Base-by-base conservation (phyloP, 2,329 filamentous ascomycete genomes). In the Fusarium sp. region DNA sequence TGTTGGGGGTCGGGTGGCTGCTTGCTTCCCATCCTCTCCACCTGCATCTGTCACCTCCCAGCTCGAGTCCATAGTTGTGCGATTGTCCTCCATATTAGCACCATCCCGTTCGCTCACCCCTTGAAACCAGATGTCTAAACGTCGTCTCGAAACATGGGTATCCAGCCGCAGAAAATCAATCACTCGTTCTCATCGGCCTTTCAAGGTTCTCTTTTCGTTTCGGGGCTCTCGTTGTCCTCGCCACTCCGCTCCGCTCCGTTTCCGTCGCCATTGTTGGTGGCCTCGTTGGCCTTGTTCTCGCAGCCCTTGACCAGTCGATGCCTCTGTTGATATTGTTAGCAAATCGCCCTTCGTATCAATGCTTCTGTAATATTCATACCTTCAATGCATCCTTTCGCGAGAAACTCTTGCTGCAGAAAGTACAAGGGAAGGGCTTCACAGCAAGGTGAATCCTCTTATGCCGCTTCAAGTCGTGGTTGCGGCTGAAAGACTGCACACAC, bases 331-430 rank as follows among this genome's bases (percentile, higher is more conserved):
- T 8, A 8, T 35, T 47, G 63, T 80, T 67, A 79, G 78, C 37
- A 63, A 11, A 37, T 37, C 31, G 6, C 27, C 18, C 13, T 31
- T 16, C 18, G 27, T 22, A 10, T 18, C 20, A 16, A 40, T 29
- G 61, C 8, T 7, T 10, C 45, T 29, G 16, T 7, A 24, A 16
- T 50, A 6, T 34, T 72, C 90, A 78, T 85, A 98, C 96, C 93
- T 98, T 98, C 34, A 99, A 86, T 11, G 96, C 96, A 83, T 98
- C 96, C 82, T 98, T 98, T 69, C 96, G 89, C 4, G 95, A 98
- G 80, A 99, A 99, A 81, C 94, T 96, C 89, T 98, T 98, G 71
- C 97, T 95, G 81, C 96, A 99, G 79, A 93, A 93, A 8, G 87
- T 90, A 82, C 96, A 99, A 0, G 95, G 95, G 82, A 96, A 98